These are phyloP conservation scores for Phytopythium aichiense DNA, from an alignment of 352 stramenopile species.

Conservation along the genomic window DNA sequence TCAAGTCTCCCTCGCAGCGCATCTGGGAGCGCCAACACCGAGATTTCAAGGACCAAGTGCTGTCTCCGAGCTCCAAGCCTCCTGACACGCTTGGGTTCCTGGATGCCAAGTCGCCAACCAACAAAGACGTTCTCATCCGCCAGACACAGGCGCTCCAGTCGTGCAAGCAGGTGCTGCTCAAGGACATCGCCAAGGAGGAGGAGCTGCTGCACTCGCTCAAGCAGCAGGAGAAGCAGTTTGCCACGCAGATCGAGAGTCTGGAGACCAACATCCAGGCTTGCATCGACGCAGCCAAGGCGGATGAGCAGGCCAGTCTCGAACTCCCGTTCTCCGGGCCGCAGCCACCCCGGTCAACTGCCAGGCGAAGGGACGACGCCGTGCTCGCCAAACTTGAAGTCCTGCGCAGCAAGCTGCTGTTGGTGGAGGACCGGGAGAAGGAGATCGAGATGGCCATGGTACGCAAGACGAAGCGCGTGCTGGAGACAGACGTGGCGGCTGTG, in stretches of 20 bases:
- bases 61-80: slow-evolving; percentile 8
- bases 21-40: slow-evolving; percentile 21
- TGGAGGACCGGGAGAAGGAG: slow-evolving; percentile 62
- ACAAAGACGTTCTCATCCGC: slow-evolving; percentile 36
- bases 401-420: slow-evolving; percentile 51
- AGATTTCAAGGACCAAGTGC: slow-evolving; percentile 18
- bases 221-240: slow-evolving; percentile 34
- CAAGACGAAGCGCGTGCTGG: slow-evolving; percentile 67
- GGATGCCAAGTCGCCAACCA: not conserved
- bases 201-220: slow-evolving; percentile 59
- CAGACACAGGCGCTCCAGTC: slow-evolving; percentile 64
- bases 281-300: slow-evolving; percentile 12
- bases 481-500: slow-evolving; percentile 4
- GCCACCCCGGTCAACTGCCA: not conserved
- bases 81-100: not conserved
- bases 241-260: slow-evolving; percentile 51
- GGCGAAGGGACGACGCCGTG: not conserved
- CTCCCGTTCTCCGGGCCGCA: not conserved
- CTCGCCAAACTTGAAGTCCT: slow-evolving; percentile 39
- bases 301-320: slow-evolving; percentile 9
- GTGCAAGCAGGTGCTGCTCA: slow-evolving; percentile 58
- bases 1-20: slow-evolving; percentile 12
- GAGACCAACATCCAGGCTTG: slow-evolving; percentile 46
- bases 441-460: slow-evolving; percentile 68
- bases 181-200: slow-evolving; percentile 61